Evolutionary conservation across 192 early-diverging fungal species (phyloP).

Genomic region (Paraglomus brasilianum): DNA sequence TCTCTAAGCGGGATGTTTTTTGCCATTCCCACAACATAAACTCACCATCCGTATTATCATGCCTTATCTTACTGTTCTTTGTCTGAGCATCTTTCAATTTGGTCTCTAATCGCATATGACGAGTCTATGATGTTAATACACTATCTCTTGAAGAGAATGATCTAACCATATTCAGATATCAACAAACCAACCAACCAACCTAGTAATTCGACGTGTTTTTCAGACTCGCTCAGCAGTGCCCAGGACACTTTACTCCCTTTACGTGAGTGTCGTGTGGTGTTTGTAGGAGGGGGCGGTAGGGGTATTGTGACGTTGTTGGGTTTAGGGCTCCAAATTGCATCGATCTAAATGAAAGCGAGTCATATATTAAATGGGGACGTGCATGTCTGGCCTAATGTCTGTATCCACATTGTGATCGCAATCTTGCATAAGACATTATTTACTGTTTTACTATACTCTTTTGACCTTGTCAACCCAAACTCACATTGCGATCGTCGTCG

Average conservation of each 20-base stretch:
- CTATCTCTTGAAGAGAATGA: not conserved
- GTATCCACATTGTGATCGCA: too few relatives aligned
- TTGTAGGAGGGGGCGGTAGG: slow-evolving; percentile 2
- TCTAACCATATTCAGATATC: not conserved
- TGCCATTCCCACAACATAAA: too few relatives aligned
- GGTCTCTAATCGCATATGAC: too few relatives aligned
- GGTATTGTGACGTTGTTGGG: not conserved
- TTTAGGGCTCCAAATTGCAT: too few relatives aligned
- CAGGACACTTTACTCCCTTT: slow-evolving; percentile 18
- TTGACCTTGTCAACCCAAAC: too few relatives aligned
- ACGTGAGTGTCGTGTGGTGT: slow-evolving; percentile 3
- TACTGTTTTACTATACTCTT: too few relatives aligned
- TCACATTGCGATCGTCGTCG: not conserved
- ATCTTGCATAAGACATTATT: too few relatives aligned
- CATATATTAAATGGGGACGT: too few relatives aligned
- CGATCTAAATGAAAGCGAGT: too few relatives aligned
- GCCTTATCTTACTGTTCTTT: not conserved
- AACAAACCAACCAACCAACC: not conserved
- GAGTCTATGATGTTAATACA: not conserved
- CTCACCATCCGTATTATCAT: not conserved
- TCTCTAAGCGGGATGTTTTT: too few relatives aligned
- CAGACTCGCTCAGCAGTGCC: slow-evolving; percentile 14
- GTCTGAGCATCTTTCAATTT: not conserved
- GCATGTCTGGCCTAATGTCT: too few relatives aligned
- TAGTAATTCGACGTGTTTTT: slow-evolving; percentile 16